Evolutionary conservation across 305 asterid species (phyloP).

Genomic region (Fraxinus paxiana): DNA sequence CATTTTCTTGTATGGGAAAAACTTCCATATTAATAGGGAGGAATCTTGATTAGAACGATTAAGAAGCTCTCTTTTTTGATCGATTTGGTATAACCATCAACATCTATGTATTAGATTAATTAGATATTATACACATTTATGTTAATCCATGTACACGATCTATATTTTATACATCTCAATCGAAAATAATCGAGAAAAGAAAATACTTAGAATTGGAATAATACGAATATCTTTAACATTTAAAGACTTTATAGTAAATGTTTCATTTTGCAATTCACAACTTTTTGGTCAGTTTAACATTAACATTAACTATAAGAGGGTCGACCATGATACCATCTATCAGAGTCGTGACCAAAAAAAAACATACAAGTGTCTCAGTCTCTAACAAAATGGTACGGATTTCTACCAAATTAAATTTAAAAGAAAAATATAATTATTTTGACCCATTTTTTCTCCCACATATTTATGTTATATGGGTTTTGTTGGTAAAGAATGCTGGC

Average conservation of each 20-base stretch:
- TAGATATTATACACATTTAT: no score
- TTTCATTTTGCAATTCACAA: background rate
- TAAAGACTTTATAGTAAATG: background rate
- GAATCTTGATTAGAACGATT: no score
- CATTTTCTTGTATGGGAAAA: background rate
- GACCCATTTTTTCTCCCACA: background rate
- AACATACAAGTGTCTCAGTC: background rate
- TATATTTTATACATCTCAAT: no score
- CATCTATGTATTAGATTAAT: background rate
- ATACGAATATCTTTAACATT: no score
- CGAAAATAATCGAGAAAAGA: no score
- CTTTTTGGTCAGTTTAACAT: background rate
- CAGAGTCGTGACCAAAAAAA: background rate
- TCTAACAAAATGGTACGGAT: constrained; percentile 18
- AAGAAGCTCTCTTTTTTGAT: background rate
- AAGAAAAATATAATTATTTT: background rate
- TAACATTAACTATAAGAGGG: background rate
- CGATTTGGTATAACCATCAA: background rate
- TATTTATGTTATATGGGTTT: background rate
- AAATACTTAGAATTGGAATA: background rate
- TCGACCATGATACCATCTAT: background rate
- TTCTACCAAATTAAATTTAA: background rate
- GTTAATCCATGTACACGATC: background rate
- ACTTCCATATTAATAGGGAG: background rate
- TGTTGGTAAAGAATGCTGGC: background rate